Base-by-base conservation (phyloP, 306 rosid genomes). In the Cicer judaicum region DNA sequence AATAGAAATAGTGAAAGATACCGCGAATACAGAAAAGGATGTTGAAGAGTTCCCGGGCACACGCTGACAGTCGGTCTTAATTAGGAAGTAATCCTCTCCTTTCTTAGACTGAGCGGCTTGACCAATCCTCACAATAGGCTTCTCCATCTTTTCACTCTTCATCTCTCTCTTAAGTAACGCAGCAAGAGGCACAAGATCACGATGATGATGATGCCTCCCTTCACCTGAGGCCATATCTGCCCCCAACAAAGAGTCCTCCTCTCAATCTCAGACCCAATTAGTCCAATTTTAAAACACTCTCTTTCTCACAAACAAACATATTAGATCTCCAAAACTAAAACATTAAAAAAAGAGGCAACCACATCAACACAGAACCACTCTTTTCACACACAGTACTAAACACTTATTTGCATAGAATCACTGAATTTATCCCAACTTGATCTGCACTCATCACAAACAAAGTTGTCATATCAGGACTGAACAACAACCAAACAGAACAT, bases 91-190 rank as follows among this genome's bases (percentile, higher is more conserved):
- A 79, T 94, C 98, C 63, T 91, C 98, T 71, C 98, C 98, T 79
- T 94, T 94, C 82, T 68, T 91, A 73, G 98, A 91, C 78, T 91
- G 96, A 69, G 93, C 97, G 8, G 98, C 97, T 73, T 87, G 86
- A 0, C 97, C 98, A 79, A 76, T 80, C 73, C 90, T 88, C 63
- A 94, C 79, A 53, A 84, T 89, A 3, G 98, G 98, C 77, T 91
- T 94, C 81, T 88, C 97, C 96, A 91, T 85, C 89, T 80, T 94
- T 90, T 91, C 98, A 74, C 65, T 89, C 89, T 84, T 91, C 87
- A 88, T 86, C 85, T 94, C 98, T 75, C 89, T 84, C 83, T 92
- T 88, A 40, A 90, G 87, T 83, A 93, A 83, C 11, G 93, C 93
- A 83, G 98, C 97, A 69, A 93, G 94, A 82, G 97, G 98, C 76